Evolutionary conservation across 2,329 filamentous ascomycete species (phyloP), one percentile per base, ranked within the genome.

Genomic region (Botrytis deweyae): DNA sequence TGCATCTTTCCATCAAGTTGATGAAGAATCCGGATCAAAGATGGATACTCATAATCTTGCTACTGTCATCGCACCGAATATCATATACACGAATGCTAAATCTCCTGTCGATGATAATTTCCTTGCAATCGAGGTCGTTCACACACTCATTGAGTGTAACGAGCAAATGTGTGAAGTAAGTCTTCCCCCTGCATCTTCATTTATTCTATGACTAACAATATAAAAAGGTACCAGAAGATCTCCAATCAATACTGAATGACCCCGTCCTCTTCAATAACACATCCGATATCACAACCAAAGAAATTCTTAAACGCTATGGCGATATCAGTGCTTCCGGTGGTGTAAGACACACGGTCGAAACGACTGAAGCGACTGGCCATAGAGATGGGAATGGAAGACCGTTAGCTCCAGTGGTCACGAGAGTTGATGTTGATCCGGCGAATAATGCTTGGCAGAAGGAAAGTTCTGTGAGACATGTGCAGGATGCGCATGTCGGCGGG

Each of bases 31-130:
- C 36, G 96, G 96, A 40, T 98, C 95, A 78, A 98, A 98, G 87
- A 99, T 99, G 96, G 96, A 99, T 82, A 93, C 97, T 71, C 94
- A 97, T 85, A 99, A 99, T 80, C 88, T 99, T 76, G 94, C 96
- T 5, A 98, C 97, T 4, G 96, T 99, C 76, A 98, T 99, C 82
- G 95, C 95, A 8, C 96, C 96, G 0, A 99, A 99, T 80, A 94
- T 99, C 75, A 87, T 98, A 20, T 95, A 93, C 78, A 93, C 91
- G 77, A 86, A 86, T 77, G 84, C 88, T 61, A 92, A 91, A 81
- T 87, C 87, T 67, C 86, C 88, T 10, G 89, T 94, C 76, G 95
- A 97, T 79, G 94, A 97, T 78, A 96, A 94, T 75, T 98, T 98
- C 85, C 88, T 93, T 80, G 94, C 95, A 44, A 98, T 99, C 75